Evolutionary conservation across 768 basidiomycete species (phyloP).

Genomic region (Epithele typhae): DNA sequence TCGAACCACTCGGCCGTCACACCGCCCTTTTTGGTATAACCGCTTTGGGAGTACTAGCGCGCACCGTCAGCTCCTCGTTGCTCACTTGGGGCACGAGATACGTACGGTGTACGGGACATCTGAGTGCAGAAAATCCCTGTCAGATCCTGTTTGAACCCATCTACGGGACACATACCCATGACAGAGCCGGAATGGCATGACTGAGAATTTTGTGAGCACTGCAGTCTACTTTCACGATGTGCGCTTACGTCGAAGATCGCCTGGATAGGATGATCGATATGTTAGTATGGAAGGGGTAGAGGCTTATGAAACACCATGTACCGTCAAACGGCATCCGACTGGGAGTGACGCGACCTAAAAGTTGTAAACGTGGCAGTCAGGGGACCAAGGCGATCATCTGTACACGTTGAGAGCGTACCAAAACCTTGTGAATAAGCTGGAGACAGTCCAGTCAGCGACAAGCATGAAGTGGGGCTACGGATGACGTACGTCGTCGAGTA

Average conservation of each 20-base stretch:
- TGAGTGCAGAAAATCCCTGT: constrained; percentile 26
- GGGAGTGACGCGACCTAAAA: constrained; percentile 65
- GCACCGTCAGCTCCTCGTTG: too few species aligned
- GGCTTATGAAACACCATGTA: too few species aligned
- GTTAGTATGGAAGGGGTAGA: not conserved
- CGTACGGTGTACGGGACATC: constrained; percentile 66
- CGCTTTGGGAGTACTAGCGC: constrained; percentile 29
- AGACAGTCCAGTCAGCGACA: too few species aligned
- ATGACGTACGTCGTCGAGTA: constrained; percentile 80
- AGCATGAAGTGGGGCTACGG: not conserved
- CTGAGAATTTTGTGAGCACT: constrained; percentile 30
- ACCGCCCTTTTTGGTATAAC: constrained; percentile 24
- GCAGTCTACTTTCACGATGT: constrained; percentile 4
- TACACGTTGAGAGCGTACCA: constrained; percentile 26
- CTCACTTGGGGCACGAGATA: too few species aligned
- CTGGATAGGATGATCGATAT: constrained; percentile 9
- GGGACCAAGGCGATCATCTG: too few species aligned
- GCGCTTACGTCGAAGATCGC: constrained; percentile 26
- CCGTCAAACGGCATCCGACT: constrained; percentile 84
- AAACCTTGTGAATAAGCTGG: constrained; percentile 64
- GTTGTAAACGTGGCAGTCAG: too few species aligned
- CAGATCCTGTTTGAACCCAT: too few species aligned
- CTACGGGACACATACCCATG: constrained; percentile 48
- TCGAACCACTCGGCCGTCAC: constrained; percentile 18
- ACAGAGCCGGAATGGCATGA: constrained; percentile 90